phyloP scores from a whole-genome alignment of 1,284 basidiomycete species.

The Microbotryum violaceum region DNA sequence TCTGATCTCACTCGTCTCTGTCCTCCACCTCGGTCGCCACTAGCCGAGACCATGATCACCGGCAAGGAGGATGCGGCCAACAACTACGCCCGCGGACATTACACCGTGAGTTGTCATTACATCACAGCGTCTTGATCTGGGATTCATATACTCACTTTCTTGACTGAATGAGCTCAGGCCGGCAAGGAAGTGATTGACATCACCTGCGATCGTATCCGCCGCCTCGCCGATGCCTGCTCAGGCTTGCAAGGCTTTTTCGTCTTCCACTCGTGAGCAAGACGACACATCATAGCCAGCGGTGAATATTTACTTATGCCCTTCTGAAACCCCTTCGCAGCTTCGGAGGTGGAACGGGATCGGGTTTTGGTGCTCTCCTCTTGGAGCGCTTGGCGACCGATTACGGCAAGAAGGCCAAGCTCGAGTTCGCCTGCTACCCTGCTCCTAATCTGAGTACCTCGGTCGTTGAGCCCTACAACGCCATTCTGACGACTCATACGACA shows the following conservation, averaged over 20 bases:
- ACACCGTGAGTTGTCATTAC: constrained; percentile 72
- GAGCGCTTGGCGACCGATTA: constrained; percentile 96
- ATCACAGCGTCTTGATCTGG: no score
- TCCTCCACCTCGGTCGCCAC: constrained; percentile 59
- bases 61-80: constrained; percentile 99
- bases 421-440: constrained; percentile 91
- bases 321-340: neutral
- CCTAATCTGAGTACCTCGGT: constrained; percentile 59
- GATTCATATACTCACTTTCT: no score
- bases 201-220: constrained; percentile 92
- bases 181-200: constrained; percentile 51
- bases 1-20: constrained; percentile 41
- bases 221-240: constrained; percentile 82
- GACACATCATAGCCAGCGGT: neutral
- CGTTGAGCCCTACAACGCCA: constrained; percentile 99
- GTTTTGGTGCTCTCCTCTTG: constrained; percentile 93
- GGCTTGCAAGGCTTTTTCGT: constrained; percentile 99
- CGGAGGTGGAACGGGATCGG: constrained; percentile 97
- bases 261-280: constrained; percentile 70
- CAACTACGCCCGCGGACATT: constrained; percentile 89
- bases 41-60: constrained; percentile 87
- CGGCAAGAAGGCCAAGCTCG: constrained; percentile 98
- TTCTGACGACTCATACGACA: constrained; percentile 97
- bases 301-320: neutral
- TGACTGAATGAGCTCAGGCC: constrained; percentile 31